A percentile compares a stretch with the other conserved stretches of the same genome.
Evolutionary conservation across 176 grass and related monocot genomes (phyloP).

Genomic region (Alloteropsis semialata): DNA sequence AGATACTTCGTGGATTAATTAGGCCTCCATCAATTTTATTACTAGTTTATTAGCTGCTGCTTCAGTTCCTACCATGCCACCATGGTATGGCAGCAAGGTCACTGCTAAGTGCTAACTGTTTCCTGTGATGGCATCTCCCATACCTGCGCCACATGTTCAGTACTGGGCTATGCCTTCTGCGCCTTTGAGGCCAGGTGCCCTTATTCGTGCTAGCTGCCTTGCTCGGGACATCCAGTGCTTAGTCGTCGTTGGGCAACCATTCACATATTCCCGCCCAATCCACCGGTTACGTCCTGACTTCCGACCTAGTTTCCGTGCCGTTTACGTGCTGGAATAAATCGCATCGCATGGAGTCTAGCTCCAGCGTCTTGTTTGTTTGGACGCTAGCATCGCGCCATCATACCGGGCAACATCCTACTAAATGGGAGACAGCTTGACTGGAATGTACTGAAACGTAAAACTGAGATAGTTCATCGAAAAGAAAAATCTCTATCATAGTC

Average conservation of each 20-base stretch:
- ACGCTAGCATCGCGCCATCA: neutral
- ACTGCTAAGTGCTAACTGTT: neutral
- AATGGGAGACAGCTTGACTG: neutral
- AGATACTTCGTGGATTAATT: neutral
- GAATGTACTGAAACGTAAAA: neutral
- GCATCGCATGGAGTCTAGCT: neutral
- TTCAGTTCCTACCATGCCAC: neutral
- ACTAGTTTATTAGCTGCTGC: neutral
- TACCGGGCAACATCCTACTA: neutral
- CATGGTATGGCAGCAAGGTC: neutral
- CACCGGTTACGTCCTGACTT: neutral
- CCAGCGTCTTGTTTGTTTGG: neutral
- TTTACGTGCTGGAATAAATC: neutral
- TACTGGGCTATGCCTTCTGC: too few species aligned
- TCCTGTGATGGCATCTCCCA: neutral
- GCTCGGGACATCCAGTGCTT: neutral
- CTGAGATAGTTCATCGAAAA: neutral
- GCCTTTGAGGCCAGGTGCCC: neutral
- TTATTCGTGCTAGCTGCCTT: neutral
- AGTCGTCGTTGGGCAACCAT: neutral
- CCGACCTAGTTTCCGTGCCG: neutral
- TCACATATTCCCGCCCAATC: neutral
- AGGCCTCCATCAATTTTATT: neutral
- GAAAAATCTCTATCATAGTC: neutral
- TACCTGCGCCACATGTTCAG: neutral